Base-by-base conservation (phyloP, 2,329 filamentous ascomycete genomes). In the Aspergillus novoparasiticus region DNA sequence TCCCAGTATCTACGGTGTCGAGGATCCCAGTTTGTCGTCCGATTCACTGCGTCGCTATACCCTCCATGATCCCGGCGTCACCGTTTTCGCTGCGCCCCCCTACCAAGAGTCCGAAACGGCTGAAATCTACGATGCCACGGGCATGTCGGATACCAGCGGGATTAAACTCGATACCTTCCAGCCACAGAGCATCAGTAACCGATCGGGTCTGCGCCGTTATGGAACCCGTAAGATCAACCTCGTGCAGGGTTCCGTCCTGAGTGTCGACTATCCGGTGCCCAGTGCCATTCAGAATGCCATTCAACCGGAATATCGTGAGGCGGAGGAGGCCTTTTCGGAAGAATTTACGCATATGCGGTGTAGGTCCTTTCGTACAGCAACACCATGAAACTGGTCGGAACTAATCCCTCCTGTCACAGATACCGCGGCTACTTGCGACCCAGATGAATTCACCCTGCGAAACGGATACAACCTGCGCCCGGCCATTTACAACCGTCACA, bases 401-500 rank as follows among this genome's bases (percentile, higher is more conserved):
- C 62, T 60, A 57, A 67, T 59, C 30, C 58, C 39, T 41, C 23
- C 16, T 26, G 45, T 41, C 56, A 10, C 65, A 87, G 86, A 98
- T 82, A 98, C 94, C 19, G 95, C 94, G 58, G 94, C 95, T 23
- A 98, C 94, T 30, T 98, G 94, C 81, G 95, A 98, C 77, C 95
- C 94, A 68, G 96, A 97, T 78, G 95, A 99, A 75, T 99, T 98
- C 81, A 98, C 94, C 2, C 86, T 98, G 72, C 96, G 97, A 83
- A 98, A 98, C 78, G 95, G 95, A 73, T 99, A 98, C 85, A 97
- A 98, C 84, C 86, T 99, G 79, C 92, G 95, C 58, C 93, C 94
- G 59, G 90, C 93, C 71, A 98, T 98, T 94, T 98, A 98, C 83
- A 98, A 98, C 85, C 88, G 94, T 72, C 94, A 98, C 80, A 98